A percentile compares a stretch with the other conserved stretches of the same genome.
Conservation (phyloP, 345 rosid species). For the Mangifera indica region DNA sequence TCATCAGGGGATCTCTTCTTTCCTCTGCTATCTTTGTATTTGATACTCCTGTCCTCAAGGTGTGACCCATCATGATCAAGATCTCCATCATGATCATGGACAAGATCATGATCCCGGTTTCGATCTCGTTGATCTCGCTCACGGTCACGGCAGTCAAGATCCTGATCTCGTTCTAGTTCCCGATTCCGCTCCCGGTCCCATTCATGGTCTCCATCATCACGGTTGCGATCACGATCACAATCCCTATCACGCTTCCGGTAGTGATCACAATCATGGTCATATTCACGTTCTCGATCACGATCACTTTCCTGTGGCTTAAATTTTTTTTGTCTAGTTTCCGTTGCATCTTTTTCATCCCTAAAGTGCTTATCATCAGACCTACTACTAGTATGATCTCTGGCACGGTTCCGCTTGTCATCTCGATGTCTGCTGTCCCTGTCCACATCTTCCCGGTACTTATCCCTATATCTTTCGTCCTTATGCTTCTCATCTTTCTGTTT, state of each 20-base stretch:
- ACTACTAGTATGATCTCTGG: slow-evolving; percentile 48
- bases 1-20: slow-evolving; percentile 74
- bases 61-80: slow-evolving; percentile 36
- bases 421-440: slow-evolving; percentile 58
- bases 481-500: slow-evolving; percentile 62
- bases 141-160: slow-evolving; percentile 29
- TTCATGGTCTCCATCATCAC: slow-evolving; percentile 43
- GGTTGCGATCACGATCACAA: slow-evolving; percentile 34
- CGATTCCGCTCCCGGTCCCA: slow-evolving; percentile 35
- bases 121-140: slow-evolving; percentile 24
- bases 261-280: slow-evolving; percentile 32
- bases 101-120: slow-evolving; percentile 29
- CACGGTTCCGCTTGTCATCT: slow-evolving; percentile 58
- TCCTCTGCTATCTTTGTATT: slow-evolving; percentile 61
- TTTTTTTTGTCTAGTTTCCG: slow-evolving; percentile 47
- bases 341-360: slow-evolving; percentile 51
- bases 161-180: too few relatives aligned
- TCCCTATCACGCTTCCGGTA: slow-evolving; percentile 31
- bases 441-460: slow-evolving; percentile 48
- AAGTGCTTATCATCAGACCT: slow-evolving; percentile 57
- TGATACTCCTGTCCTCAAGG: slow-evolving; percentile 53
- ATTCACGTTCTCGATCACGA: slow-evolving; percentile 42
- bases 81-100: slow-evolving; percentile 43
- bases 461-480: slow-evolving; percentile 57
- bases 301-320: slow-evolving; percentile 56